Percentiles rank a stretch among this genome's conserved stretches.
These are phyloP conservation scores for Secale cereale DNA, from an alignment of 176 grass and related monocot species.

Conservation along the genomic window DNA sequence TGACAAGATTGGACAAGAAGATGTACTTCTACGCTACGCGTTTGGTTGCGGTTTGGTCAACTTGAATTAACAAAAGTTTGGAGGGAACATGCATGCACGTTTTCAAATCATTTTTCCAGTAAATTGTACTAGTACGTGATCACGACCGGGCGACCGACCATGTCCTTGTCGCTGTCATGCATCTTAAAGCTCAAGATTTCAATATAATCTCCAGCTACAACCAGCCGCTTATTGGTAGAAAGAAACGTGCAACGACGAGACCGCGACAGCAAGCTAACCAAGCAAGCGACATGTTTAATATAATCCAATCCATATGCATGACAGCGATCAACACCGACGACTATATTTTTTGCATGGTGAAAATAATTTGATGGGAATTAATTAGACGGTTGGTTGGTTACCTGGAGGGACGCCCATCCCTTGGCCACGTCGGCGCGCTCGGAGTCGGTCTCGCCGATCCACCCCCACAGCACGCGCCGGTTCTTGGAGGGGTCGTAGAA, in stretches of 20 bases:
- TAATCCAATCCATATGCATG: not conserved
- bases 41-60: not conserved
- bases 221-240: not conserved
- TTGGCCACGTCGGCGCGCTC: conserved; percentile 63
- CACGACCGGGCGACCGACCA: not conserved
- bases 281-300: not conserved
- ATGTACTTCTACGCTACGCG: not conserved
- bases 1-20: not conserved
- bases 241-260: conserved; percentile 13
- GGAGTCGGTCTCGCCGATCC: conserved; percentile 84
- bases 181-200: not conserved
- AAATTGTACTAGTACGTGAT: not conserved
- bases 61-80: not conserved
- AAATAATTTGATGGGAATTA: not conserved
- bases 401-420: conserved; percentile 83
- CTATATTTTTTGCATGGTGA: not conserved
- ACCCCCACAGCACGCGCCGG: conserved; percentile 68
- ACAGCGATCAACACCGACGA: not conserved
- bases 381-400: not conserved
- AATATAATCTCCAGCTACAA: not conserved
- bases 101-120: not conserved
- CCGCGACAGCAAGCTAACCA: not conserved
- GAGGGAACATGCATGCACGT: not conserved
- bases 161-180: not conserved
- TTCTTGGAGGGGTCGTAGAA: conserved; percentile 68